Evolutionary conservation across 495 filamentous ascomycete species (phyloP).

Genomic region (Neurospora sp.): DNA sequence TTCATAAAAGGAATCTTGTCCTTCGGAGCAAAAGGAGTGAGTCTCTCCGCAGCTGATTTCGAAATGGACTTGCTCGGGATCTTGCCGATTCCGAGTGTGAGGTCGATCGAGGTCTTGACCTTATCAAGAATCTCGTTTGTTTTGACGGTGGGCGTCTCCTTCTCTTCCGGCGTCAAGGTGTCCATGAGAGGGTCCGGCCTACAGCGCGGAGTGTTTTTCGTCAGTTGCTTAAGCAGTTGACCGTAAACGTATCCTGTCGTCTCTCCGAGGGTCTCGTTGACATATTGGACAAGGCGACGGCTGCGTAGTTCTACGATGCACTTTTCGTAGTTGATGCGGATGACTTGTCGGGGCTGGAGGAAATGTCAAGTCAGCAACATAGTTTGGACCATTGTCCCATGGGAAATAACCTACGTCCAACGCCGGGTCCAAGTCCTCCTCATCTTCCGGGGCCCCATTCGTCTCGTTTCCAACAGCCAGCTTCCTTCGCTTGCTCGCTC

Average conservation of each 20-base stretch:
- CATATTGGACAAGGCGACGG: slow-evolving; percentile 55
- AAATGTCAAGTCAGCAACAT: slow-evolving; percentile 16
- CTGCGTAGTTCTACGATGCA: slow-evolving; percentile 74
- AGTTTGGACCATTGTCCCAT: neutral
- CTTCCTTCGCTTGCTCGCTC: slow-evolving; percentile 37
- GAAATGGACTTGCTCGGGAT: slow-evolving; percentile 29
- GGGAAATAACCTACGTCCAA: slow-evolving; percentile 23
- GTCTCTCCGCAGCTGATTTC: slow-evolving; percentile 29
- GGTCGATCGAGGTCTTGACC: slow-evolving; percentile 26
- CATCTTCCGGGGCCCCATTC: slow-evolving; percentile 17
- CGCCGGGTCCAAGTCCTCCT: slow-evolving; percentile 30
- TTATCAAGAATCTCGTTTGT: slow-evolving; percentile 39
- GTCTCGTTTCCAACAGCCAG: slow-evolving; percentile 23
- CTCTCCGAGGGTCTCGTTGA: slow-evolving; percentile 47
- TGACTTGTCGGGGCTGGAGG: slow-evolving; percentile 43
- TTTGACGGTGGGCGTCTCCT: slow-evolving; percentile 23
- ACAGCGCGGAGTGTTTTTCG: slow-evolving; percentile 59
- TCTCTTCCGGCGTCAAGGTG: slow-evolving; percentile 41
- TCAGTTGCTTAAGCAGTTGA: slow-evolving; percentile 56
- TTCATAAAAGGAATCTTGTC: slow-evolving; percentile 29
- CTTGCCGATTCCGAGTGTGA: slow-evolving; percentile 40
- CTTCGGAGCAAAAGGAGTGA: slow-evolving; percentile 29
- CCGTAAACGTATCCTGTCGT: slow-evolving; percentile 67
- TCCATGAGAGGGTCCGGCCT: slow-evolving; percentile 44
- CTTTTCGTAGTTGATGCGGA: slow-evolving; percentile 81